These are phyloP conservation scores for Penstemon davidsonii DNA, from an alignment of 257 asterid species.

Conservation along the genomic window DNA sequence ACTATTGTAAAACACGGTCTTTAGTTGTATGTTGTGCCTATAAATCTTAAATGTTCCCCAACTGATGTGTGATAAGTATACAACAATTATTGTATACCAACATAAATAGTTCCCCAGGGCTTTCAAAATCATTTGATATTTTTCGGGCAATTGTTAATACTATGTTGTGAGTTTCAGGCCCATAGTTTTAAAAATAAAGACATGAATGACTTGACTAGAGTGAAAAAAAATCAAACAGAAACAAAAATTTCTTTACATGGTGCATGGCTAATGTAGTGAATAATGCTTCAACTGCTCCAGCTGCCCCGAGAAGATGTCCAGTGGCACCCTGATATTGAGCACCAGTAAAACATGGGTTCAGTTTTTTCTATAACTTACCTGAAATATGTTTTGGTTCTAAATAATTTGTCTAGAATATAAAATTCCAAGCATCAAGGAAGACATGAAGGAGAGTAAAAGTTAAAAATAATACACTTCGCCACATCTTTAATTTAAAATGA, in stretches of 20 bases:
- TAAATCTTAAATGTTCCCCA: neutral
- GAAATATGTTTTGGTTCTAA: neutral
- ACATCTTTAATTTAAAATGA: neutral
- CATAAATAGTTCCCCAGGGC: too few relatives aligned
- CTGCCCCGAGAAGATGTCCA: constrained; percentile 98
- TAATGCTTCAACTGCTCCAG: constrained; percentile 96
- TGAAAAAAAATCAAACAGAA: neutral
- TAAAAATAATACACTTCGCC: neutral
- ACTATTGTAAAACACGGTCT: neutral
- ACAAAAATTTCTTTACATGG: constrained; percentile 50
- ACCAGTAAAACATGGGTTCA: constrained; percentile 16
- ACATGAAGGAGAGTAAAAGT: neutral
- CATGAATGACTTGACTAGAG: constrained; percentile 1
- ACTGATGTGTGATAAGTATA: too few relatives aligned
- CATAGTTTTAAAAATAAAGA: neutral
- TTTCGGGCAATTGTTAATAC: too few relatives aligned
- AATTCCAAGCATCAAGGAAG: neutral
- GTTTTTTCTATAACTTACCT: neutral
- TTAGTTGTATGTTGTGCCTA: neutral
- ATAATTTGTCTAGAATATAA: neutral
- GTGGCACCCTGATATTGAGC: constrained; percentile 64
- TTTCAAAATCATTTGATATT: too few relatives aligned
- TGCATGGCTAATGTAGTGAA: constrained; percentile 73
- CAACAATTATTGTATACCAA: too few relatives aligned
- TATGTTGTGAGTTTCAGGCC: neutral